Base-by-base conservation (phyloP, 164 flowering plant species). In the Amborella trichopoda region DNA sequence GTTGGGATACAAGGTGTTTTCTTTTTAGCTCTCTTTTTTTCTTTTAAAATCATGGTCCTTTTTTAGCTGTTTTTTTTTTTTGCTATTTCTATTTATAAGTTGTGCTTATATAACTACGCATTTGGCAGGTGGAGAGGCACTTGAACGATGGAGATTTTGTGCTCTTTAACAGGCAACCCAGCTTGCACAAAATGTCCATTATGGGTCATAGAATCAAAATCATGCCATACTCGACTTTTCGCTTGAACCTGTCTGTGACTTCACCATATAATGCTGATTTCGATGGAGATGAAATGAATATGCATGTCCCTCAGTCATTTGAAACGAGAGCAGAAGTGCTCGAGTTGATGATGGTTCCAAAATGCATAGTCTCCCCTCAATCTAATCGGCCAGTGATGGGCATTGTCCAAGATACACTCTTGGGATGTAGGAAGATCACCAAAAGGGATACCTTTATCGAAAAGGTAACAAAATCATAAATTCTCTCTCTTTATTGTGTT, bases 221-320 rank as follows among this genome's bases (percentile, higher is more conserved):
- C 33, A 93, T 93, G 99, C 99, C 99, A 8, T 91, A 87, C 50
- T 91, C 99, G 16, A 91, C 99, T 8, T 91, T 91, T 61, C 78
- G 99, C 3, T 60, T 93, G 50, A 93, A 93, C 52, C 72, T 93
- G 46, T 88, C 99, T 43, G 99, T 93, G 8, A 93, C 99, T 11
- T 80, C 99, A 5, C 99, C 99, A 16, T 93, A 93, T 59, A 93
- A 93, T 79, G 99, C 99, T 66, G 99, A 93, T 77, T 88, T 93
- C 72, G 99, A 93, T 72, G 99, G 99, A 18, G 99, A 93, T 68
- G 99, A 93, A 63, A 93, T 93, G 99, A 93, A 93, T 54, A 93
- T 88, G 96, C 99, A 93, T 55, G 99, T 93, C 48, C 99, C 99
- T 41, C 99, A 93, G 66, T 93, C 99, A 39, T 93, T 88, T 81